Conservation (phyloP, 176 grass and related monocot genomes). For the Elymus sibiricus region DNA sequence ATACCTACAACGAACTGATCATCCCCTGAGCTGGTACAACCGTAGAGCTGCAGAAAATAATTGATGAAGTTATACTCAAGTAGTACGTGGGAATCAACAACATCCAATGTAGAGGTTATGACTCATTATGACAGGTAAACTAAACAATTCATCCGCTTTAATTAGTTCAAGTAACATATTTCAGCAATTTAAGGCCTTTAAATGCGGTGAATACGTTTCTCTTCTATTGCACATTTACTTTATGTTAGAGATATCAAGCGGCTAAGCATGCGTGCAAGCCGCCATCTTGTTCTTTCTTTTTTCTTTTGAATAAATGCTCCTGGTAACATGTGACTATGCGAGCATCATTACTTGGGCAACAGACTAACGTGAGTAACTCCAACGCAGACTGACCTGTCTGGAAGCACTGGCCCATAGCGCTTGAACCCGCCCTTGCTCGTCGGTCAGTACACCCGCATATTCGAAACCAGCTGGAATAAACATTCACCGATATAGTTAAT, state of each 20-base stretch:
- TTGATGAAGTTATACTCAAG: too few relatives aligned
- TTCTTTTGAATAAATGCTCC: constrained; percentile 33
- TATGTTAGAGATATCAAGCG: constrained; percentile 15
- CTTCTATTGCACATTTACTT: constrained; percentile 18
- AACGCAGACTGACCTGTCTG: constrained; percentile 72
- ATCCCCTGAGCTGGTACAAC: constrained; percentile 76
- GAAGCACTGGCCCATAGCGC: constrained; percentile 99
- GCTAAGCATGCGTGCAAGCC: constrained; percentile 45
- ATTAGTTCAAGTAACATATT: not conserved
- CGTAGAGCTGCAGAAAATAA: constrained; percentile 65
- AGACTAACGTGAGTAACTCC: constrained; percentile 21
- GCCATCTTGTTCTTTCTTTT: constrained; percentile 45
- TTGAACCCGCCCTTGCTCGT: constrained; percentile 97
- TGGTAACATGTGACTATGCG: constrained; percentile 7
- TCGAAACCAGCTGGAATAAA: constrained; percentile 9
- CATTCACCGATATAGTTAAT: not conserved
- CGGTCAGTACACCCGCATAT: constrained; percentile 75
- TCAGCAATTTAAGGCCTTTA: constrained; percentile 20
- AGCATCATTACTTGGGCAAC: constrained; percentile 33
- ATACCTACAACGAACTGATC: constrained; percentile 99
- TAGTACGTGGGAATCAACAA: too few relatives aligned
- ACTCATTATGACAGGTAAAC: not conserved
- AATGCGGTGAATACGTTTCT: constrained; percentile 6
- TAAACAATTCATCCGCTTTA: not conserved
- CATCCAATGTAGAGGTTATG: not conserved